phyloP scores from a whole-genome alignment of 495 filamentous ascomycete genomes.

The Xylaria sp. region DNA sequence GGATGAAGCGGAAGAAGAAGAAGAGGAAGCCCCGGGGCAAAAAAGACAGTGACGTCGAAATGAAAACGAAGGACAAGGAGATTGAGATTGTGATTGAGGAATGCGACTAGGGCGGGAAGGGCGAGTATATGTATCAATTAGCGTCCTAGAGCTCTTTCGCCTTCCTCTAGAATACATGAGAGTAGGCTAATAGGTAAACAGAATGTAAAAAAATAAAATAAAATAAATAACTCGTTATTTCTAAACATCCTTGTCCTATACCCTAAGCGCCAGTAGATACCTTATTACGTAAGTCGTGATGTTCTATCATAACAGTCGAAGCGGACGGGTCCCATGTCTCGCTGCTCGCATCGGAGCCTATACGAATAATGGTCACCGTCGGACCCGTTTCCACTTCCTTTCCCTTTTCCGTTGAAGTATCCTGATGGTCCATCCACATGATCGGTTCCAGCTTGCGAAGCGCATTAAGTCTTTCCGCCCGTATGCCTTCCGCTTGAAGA shows the following conservation, averaged over 20 bases:
- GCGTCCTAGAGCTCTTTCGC: background rate
- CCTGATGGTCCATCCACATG: constrained; percentile 36
- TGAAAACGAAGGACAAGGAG: background rate
- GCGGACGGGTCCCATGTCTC: constrained; percentile 37
- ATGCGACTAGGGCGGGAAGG: background rate
- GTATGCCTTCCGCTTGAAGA: constrained; percentile 36
- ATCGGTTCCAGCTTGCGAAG: constrained; percentile 35
- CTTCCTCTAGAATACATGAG: background rate
- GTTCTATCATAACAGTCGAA: constrained; percentile 34
- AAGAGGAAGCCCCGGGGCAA: constrained; percentile 6
- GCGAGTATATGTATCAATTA: background rate
- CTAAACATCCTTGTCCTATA: constrained; percentile 16
- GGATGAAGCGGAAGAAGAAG: background rate
- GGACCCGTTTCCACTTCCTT: constrained; percentile 18
- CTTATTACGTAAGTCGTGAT: constrained; percentile 25
- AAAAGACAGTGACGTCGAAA: background rate
- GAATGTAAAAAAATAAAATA: background rate
- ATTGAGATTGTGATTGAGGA: background rate
- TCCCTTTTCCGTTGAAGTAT: constrained; percentile 9
- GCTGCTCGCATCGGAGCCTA: constrained; percentile 35
- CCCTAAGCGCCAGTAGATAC: constrained; percentile 17
- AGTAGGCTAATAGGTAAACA: background rate
- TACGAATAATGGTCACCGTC: constrained; percentile 33
- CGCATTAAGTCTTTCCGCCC: constrained; percentile 34
- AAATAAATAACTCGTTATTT: constrained; percentile 9